Percentiles rank a stretch among this genome's conserved stretches.
Evolutionary conservation across 495 filamentous ascomycete genomes (phyloP).

Genomic region (Podospora tetraspora): DNA sequence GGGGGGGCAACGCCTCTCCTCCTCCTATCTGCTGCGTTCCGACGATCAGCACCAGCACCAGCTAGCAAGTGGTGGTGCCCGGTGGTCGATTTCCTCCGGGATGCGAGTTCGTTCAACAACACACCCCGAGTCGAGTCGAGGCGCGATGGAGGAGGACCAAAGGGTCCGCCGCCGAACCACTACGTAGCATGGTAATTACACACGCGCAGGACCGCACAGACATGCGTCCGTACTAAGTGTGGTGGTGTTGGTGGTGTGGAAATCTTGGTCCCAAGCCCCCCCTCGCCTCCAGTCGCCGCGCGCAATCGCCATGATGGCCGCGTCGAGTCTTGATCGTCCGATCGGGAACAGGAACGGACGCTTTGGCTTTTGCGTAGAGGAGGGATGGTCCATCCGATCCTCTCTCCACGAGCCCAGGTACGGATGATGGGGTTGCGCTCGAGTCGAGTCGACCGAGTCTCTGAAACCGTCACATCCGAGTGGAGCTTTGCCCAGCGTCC

Average conservation of each 20-base stretch:
- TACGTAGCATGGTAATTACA: neutral
- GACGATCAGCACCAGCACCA: neutral
- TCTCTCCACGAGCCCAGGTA: neutral
- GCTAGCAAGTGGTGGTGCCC: too few relatives aligned
- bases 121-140: too few relatives aligned
- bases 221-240: too few relatives aligned
- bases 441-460: slow-evolving; percentile 2
- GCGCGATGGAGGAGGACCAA: neutral
- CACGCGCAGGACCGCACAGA: neutral
- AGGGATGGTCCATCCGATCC: neutral
- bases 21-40: neutral
- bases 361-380: neutral
- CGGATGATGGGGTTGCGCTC: neutral
- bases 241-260: neutral
- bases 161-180: neutral
- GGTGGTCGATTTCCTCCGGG: too few relatives aligned
- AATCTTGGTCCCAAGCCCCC: neutral
- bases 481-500: neutral
- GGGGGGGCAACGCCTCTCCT: too few relatives aligned
- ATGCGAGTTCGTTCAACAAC: neutral
- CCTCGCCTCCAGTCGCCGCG: neutral
- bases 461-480: slow-evolving; percentile 10
- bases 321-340: neutral
- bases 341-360: neutral
- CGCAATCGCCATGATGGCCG: neutral